Evolutionary conservation across 345 rosid genomes (phyloP).

Genomic region (Pugionium cornutum): DNA sequence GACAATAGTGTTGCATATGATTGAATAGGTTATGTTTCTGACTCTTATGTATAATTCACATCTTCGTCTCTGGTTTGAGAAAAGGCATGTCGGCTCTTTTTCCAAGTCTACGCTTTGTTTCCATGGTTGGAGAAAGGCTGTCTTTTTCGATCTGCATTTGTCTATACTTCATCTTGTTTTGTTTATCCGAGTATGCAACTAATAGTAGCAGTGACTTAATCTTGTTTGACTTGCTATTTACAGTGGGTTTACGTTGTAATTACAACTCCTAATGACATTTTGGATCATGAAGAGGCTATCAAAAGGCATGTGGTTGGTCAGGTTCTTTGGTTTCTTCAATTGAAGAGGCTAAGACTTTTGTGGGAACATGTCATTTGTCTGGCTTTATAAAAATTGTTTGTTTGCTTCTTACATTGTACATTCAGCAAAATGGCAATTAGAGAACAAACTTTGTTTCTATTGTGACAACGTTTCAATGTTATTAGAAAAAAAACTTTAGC

Average conservation of each 20-base stretch:
- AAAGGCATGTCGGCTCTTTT: no score
- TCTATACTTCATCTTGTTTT: no score
- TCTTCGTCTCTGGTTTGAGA: no score
- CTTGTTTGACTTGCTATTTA: conserved; percentile 15
- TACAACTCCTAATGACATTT: conserved; percentile 86
- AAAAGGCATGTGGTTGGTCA: conserved; percentile 83
- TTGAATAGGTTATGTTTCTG: no score
- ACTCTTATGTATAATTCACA: no score
- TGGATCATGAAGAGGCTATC: conserved; percentile 94
- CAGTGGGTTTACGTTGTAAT: conserved; percentile 96
- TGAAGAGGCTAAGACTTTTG: conserved; percentile 33
- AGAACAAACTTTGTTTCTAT: conserved; percentile 12
- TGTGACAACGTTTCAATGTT: conserved; percentile 14
- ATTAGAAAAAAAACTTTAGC: conserved; percentile 1
- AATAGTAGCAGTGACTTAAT: background rate
- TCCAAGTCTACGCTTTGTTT: no score
- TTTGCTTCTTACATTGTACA: conserved; percentile 27
- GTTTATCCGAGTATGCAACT: background rate
- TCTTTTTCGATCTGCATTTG: no score
- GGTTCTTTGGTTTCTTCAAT: conserved; percentile 82
- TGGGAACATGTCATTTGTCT: conserved; percentile 12
- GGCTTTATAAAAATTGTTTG: conserved; percentile 13
- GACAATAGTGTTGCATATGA: no score
- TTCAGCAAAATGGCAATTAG: conserved; percentile 3
- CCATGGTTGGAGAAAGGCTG: no score